Conservation (phyloP, 2,329 filamentous ascomycete species). For the Apiospora malaysiana region DNA sequence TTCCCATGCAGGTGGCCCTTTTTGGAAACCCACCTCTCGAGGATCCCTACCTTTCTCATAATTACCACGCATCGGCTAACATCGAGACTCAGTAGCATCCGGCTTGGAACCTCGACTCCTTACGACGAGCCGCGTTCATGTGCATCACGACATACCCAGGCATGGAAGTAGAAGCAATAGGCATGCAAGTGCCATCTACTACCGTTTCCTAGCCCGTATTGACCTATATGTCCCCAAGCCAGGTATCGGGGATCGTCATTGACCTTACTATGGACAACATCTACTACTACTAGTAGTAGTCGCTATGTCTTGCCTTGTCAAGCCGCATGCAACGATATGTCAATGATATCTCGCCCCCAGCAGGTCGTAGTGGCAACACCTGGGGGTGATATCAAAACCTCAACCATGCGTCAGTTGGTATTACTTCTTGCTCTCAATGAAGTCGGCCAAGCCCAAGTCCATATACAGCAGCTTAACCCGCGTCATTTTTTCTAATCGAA, state of each 20-base stretch:
- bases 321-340: neutral
- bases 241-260: neutral
- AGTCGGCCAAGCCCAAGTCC: neutral
- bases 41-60: neutral
- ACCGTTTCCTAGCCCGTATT: neutral
- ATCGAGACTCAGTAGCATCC: neutral
- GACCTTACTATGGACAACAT: neutral
- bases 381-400: neutral
- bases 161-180: neutral
- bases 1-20: neutral
- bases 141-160: neutral
- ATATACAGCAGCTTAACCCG: neutral
- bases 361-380: neutral
- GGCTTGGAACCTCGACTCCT: slow-evolving; percentile 2
- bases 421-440: neutral
- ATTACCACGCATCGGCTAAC: slow-evolving; percentile 18
- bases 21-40: slow-evolving; percentile 3
- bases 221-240: neutral
- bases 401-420: neutral
- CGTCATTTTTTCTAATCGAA: neutral
- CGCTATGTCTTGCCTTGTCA: neutral
- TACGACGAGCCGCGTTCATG: slow-evolving; percentile 13
- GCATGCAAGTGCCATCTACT: neutral
- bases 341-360: neutral
- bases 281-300: too few relatives aligned